Base-by-base conservation (phyloP, 169 alveolate genomes). In the Besnoitia besnoiti region DNA sequence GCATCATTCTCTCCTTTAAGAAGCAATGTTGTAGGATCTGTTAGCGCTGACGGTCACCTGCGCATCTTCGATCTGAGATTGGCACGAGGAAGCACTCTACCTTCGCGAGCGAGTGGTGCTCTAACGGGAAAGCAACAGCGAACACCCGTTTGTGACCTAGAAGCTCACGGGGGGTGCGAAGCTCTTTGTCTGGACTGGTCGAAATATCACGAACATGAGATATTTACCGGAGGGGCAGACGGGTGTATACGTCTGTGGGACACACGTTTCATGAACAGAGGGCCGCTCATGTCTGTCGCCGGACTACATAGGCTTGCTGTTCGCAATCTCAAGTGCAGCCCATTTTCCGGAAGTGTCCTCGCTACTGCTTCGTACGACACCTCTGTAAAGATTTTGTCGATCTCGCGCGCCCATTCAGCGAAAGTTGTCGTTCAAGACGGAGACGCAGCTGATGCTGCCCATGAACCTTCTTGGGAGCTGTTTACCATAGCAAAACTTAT, bases 361-460 rank as follows among this genome's bases (percentile, higher is more conserved):
- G 95, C 95, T 33, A 47, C 93, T 0, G 82, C 91, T 40, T 92
- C 95, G n/a, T 92, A 92, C 73, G 95, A 92, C 79, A 92, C 85
- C 84, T 47, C 44, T 12, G 95, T 92, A 19, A 92, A 92, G 51
- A 35, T 92, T 30, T 61, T 50, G 80, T 80, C 85, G 27, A 7
- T 77, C 8, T 12, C 73, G 27, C 73, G 73, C n/a, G 21, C 73
- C 10, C 27, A 27, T 55, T 27, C 73, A 55, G 73, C 7, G 8
- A 24, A 33, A 33, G 73, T 55, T 21, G 16, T 4, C 27, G 27
- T 27, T 21, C 7, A 55, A 21, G 27, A 55, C 73, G 3, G 73
- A 55, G 30, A 21, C 73, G 0, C 73, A 55, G 73, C 8, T 33
- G 27, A 24, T 7, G 33, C 5, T 55, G 73, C 35, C 33, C 8